Evolutionary conservation across 2,329 filamentous ascomycete genomes (phyloP), one percentile per base, ranked within the genome.

Genomic region (Diaporthe vaccinii): DNA sequence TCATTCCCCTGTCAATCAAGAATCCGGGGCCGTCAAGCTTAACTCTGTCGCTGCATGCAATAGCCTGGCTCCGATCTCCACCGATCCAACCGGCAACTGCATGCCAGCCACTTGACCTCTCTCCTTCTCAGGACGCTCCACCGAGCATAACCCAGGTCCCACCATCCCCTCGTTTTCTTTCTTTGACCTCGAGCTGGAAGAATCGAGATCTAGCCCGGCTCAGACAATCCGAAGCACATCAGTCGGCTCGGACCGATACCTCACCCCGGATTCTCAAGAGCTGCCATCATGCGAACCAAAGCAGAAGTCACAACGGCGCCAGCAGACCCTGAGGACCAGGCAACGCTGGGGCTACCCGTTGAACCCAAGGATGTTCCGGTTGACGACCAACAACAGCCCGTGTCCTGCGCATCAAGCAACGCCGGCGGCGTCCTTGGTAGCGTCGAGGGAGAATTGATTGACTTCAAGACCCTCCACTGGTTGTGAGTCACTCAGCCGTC

Each of bases 401-500:
- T 31, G 22, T 68, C 62, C 12, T 20, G 62, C 31, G 62, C 46
- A 9, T 68, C 62, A 17, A 68, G 62, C 31, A 53, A 68, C 34
- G 46, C 46, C 14, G 62, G 62, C 31, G 62, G 62, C 15, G 31
- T 53, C n/a, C 53, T 46, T 2, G 68, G 55, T 4, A 71, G 28
- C 51, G 68, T 57, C 12, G 68, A 71, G 25, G 68, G 51, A 20
- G 68, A 71, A 4, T 36, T 71, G 20, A 71, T 71, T 9, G 36
- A 71, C 36, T 71, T 71, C 51, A 71, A 71, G 51, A 71, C 68
- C 17, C 68, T 71, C 15, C 36, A 57, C 39, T 71, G 68, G 68
- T 12, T 68, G 62, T 68, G 22, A 49, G 68, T 59, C 28, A 10
- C 36, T 17, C 36, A 31, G 9, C 15, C n/a, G 51, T 25, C 36